phyloP scores from a whole-genome alignment of 2,329 filamentous ascomycete species.

The Tympanopsis confertula region DNA sequence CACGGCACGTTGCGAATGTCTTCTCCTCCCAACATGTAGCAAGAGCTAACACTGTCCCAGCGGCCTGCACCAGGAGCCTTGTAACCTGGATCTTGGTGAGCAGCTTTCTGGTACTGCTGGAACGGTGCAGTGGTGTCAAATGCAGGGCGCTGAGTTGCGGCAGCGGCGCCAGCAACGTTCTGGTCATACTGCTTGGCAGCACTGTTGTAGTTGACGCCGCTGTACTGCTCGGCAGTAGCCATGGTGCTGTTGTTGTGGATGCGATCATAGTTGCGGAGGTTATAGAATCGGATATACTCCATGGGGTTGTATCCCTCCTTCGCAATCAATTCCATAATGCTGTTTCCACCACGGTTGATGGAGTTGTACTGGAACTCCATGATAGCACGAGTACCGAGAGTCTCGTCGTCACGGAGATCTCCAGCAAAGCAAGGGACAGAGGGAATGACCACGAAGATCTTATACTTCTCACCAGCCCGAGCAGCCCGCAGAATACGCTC shows the following conservation, averaged over 20 bases:
- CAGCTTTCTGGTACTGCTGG: constrained; percentile 62
- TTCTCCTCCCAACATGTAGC: constrained; percentile 71
- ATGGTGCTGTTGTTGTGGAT: constrained; percentile 61
- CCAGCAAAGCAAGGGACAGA: constrained; percentile 74
- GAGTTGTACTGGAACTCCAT: constrained; percentile 81
- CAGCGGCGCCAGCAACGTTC: constrained; percentile 20
- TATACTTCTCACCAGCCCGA: constrained; percentile 53
- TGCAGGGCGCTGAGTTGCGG: constrained; percentile 1
- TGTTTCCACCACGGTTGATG: constrained; percentile 66
- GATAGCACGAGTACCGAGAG: constrained; percentile 69
- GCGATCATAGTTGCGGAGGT: constrained; percentile 72
- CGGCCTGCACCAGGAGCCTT: constrained; percentile 18
- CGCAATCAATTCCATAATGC: constrained; percentile 62
- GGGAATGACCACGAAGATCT: constrained; percentile 68
- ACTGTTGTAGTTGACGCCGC: constrained; percentile 57
- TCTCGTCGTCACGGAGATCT: constrained; percentile 61
- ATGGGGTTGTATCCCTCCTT: constrained; percentile 53
- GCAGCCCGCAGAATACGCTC: constrained; percentile 65
- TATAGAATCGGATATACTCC: constrained; percentile 74
- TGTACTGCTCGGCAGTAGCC: constrained; percentile 43
- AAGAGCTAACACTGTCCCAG: constrained; percentile 67
- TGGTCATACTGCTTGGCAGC: constrained; percentile 55
- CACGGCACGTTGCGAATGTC: constrained; percentile 51
- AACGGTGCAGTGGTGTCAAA: constrained; percentile 27
- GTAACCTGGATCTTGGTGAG: constrained; percentile 36